phyloP scores from a whole-genome alignment of 139 green algal genomes.

The Spirogloea muscicola region DNA sequence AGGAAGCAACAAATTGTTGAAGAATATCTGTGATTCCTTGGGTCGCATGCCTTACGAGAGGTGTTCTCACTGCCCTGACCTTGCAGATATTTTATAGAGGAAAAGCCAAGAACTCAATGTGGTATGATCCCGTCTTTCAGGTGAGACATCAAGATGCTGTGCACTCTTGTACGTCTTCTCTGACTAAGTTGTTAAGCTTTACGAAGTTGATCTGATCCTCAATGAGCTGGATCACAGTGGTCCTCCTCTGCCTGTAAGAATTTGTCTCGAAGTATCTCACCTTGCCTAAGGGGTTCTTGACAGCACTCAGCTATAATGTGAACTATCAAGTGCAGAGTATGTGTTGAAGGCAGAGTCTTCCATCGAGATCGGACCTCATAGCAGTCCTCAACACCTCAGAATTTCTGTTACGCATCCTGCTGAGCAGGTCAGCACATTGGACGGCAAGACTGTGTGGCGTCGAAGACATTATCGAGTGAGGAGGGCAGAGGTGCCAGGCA shows the following conservation, averaged over 20 bases:
- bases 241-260: background rate
- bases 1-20: too few relatives aligned
- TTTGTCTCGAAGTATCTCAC: too few relatives aligned
- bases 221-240: background rate
- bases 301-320: too few relatives aligned
- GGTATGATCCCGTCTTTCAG: conserved; percentile 63
- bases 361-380: background rate
- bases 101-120: conserved; percentile 69
- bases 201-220: background rate
- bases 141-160: conserved; percentile 14
- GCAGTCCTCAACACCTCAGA: too few relatives aligned
- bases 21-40: too few relatives aligned
- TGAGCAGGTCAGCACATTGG: conserved; percentile 30
- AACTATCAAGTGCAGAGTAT: background rate
- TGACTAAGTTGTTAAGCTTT: background rate
- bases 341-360: background rate
- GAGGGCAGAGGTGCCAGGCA: conserved; percentile 39
- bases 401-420: too few relatives aligned
- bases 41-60: too few relatives aligned
- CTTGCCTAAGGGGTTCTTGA: too few relatives aligned
- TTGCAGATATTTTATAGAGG: conserved; percentile 76
- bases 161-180: background rate
- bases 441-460: conserved; percentile 71
- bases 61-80: too few relatives aligned
- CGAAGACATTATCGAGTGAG: conserved; percentile 76